A percentile compares a stretch with the other conserved stretches of the same genome.
These are phyloP conservation scores for Saccharomycopsis olivae DNA, from an alignment of 805 yeast genomes.

Conservation along the genomic window DNA sequence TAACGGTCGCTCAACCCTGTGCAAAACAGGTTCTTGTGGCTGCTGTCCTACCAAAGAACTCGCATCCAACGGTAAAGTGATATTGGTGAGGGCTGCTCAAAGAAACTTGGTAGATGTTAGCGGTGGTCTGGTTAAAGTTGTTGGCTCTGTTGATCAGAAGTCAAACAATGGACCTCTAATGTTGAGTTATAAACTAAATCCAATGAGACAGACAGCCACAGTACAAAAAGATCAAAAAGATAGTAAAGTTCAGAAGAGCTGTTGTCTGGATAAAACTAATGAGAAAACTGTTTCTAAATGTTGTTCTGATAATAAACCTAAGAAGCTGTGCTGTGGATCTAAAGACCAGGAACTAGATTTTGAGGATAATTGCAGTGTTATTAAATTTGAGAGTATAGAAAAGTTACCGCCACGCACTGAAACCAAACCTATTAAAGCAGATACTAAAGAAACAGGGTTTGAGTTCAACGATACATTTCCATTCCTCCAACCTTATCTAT, in stretches of 20 bases:
- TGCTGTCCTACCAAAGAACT: conserved; percentile 17
- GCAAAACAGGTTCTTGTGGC: neutral
- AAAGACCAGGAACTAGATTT: neutral
- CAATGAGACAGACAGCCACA: neutral
- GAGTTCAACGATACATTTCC: too few species aligned
- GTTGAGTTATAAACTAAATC: conserved; percentile 10
- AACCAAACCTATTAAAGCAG: too few species aligned
- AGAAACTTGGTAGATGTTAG: conserved; percentile 12
- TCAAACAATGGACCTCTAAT: conserved; percentile 4
- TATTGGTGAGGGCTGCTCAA: conserved; percentile 14
- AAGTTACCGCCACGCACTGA: neutral
- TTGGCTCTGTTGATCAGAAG: conserved; percentile 2
- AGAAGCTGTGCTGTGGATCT: neutral
- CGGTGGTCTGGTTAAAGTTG: conserved; percentile 11
- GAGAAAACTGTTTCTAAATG: neutral
- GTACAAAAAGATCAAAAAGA: neutral
- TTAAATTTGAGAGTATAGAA: conserved; percentile 5
- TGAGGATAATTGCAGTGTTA: conserved; percentile 6
- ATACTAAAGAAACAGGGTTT: too few species aligned
- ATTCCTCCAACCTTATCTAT: too few species aligned
- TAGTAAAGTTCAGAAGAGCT: neutral
- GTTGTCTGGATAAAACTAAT: neutral
- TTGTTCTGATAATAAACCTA: neutral
- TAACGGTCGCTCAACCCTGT: too few species aligned
- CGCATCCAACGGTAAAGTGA: conserved; percentile 14